phyloP scores from a whole-genome alignment of 805 yeast genomes.

The Brettanomyces anomalus region DNA sequence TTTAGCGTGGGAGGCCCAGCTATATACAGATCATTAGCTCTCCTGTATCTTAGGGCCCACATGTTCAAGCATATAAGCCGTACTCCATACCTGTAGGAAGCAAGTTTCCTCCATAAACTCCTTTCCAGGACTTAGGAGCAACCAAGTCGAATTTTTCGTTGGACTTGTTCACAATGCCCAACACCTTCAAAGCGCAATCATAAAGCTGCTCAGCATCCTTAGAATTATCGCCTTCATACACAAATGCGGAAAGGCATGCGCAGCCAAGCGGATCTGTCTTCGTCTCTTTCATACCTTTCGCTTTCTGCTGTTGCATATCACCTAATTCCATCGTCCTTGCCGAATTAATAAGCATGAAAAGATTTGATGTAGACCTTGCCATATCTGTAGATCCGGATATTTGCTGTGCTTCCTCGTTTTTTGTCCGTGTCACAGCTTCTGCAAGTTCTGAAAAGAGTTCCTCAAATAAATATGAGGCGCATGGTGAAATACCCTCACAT shows the following conservation, averaged over 20 bases:
- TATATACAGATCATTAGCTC: no score
- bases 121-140: conserved; percentile 73
- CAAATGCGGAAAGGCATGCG: conserved; percentile 33
- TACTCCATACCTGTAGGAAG: conserved; percentile 63
- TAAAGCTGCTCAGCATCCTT: conserved; percentile 56
- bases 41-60: not conserved
- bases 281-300: not conserved
- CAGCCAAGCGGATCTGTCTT: conserved; percentile 3
- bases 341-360: not conserved
- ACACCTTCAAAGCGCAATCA: conserved; percentile 22
- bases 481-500: conserved; percentile 9
- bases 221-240: conserved; percentile 87
- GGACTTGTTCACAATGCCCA: conserved; percentile 2
- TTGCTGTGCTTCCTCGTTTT: not conserved
- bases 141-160: conserved; percentile 24
- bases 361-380: conserved; percentile 3
- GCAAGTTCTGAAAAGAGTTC: not conserved
- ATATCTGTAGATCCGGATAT: not conserved
- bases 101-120: conserved; percentile 71
- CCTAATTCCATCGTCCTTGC: not conserved
- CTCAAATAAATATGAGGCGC: not conserved
- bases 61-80: conserved; percentile 47
- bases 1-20: no score
- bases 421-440: not conserved
- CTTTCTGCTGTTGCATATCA: conserved; percentile 1